These are phyloP conservation scores for Trypanosoma caninum DNA, from an alignment of 208 protist species.

Conservation along the genomic window DNA sequence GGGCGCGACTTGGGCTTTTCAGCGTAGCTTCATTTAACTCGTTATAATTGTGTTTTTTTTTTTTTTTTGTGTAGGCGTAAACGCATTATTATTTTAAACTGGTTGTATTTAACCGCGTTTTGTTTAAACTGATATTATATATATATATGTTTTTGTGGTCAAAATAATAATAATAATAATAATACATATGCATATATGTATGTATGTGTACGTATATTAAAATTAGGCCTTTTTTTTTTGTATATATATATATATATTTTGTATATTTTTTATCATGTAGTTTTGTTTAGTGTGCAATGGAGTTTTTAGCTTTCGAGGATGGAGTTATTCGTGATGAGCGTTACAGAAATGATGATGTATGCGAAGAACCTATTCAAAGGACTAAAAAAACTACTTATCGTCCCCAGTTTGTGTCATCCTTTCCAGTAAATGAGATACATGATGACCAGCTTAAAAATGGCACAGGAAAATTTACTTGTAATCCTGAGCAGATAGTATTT, in stretches of 20 bases:
- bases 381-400: constrained; percentile 8
- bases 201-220: neutral
- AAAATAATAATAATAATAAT: no score
- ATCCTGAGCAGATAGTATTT: constrained; percentile 59
- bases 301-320: constrained; percentile 69
- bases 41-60: no score
- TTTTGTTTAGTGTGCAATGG: constrained; percentile 22
- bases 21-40: no score
- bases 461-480: neutral
- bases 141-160: no score
- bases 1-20: no score
- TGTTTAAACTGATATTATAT: no score
- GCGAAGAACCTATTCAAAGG: constrained; percentile 12
- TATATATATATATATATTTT: constrained; percentile 11
- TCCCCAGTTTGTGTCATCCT: neutral
- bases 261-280: constrained; percentile 6
- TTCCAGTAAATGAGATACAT: neutral
- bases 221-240: constrained; percentile 11
- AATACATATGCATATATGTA: no score
- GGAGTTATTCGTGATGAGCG: constrained; percentile 50
- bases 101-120: no score
- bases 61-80: no score
- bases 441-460: neutral
- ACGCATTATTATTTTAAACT: no score
- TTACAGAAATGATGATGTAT: constrained; percentile 33